These are phyloP conservation scores for Perkinsus marinus DNA, from an alignment of 169 alveolate species.

Conservation along the genomic window DNA sequence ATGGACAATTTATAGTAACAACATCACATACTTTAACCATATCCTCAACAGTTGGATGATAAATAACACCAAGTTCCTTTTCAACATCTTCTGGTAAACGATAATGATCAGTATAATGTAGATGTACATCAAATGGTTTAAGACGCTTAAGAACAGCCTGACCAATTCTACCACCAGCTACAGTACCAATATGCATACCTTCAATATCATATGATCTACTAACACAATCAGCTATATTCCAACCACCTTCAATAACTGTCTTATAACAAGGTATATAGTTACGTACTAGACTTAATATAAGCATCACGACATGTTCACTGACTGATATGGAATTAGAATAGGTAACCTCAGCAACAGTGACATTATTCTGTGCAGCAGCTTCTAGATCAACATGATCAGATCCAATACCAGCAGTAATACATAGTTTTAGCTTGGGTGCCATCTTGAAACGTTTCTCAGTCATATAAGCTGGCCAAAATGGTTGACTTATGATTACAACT, in stretches of 20 bases:
- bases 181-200: slow-evolving; percentile 23
- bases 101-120: slow-evolving; percentile 16
- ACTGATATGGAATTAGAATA: slow-evolving; percentile 13
- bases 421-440: slow-evolving; percentile 3
- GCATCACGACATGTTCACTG: slow-evolving; percentile 21
- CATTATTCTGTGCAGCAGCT: slow-evolving; percentile 3
- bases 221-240: slow-evolving; percentile 25
- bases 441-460: slow-evolving; percentile 14
- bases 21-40: slow-evolving; percentile 18
- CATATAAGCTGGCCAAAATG: slow-evolving; percentile 26
- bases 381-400: slow-evolving; percentile 16
- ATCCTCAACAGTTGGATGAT: slow-evolving; percentile 8
- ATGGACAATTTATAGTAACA: slow-evolving; percentile 21
- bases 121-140: slow-evolving; percentile 10
- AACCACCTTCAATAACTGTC: slow-evolving; percentile 10
- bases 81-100: slow-evolving; percentile 13
- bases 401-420: background rate
- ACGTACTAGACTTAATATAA: slow-evolving; percentile 12
- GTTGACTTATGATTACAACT: slow-evolving; percentile 8
- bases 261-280: slow-evolving; percentile 11
- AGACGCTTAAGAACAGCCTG: background rate
- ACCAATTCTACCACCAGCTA: slow-evolving; percentile 6
- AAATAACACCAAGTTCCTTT: slow-evolving; percentile 10
- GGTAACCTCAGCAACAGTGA: slow-evolving; percentile 19
- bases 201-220: slow-evolving; percentile 11